Evolutionary conservation across 805 yeast species (phyloP).

Genomic region (Wickerhamomyces tratensis): DNA sequence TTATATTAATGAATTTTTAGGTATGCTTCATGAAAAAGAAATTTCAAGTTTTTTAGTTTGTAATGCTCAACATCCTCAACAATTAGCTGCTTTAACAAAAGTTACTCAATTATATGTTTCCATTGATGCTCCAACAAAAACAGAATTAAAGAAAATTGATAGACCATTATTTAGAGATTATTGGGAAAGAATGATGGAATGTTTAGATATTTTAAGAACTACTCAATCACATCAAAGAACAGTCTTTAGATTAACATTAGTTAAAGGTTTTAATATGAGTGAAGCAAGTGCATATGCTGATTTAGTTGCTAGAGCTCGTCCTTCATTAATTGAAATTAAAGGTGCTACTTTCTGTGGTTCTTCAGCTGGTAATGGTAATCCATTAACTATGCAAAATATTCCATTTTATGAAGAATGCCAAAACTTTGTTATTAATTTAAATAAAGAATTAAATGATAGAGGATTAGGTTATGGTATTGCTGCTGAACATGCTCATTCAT

Average conservation of each 20-base stretch:
- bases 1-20: conserved; percentile 75
- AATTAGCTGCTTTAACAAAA: conserved; percentile 53
- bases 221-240: conserved; percentile 78
- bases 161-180: conserved; percentile 84
- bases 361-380: conserved; percentile 73
- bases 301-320: conserved; percentile 69
- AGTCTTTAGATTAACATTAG: conserved; percentile 82
- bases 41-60: conserved; percentile 88
- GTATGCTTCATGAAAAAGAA: conserved; percentile 66
- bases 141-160: conserved; percentile 72
- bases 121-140: conserved; percentile 87
- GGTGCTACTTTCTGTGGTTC: conserved; percentile 97
- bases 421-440: conserved; percentile 56
- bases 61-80: conserved; percentile 93
- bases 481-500: conserved; percentile 93
- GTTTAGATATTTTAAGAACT: conserved; percentile 71
- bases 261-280: conserved; percentile 84
- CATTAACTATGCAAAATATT: conserved; percentile 89
- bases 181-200: conserved; percentile 80
- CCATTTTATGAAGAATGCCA: conserved; percentile 91
- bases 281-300: conserved; percentile 80
- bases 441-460: conserved; percentile 50
- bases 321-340: conserved; percentile 84
- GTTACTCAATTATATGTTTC: conserved; percentile 91
- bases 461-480: conserved; percentile 75